Base-by-base conservation (phyloP, 176 grass and related monocot genomes). In the Alopecurus myosuroides region DNA sequence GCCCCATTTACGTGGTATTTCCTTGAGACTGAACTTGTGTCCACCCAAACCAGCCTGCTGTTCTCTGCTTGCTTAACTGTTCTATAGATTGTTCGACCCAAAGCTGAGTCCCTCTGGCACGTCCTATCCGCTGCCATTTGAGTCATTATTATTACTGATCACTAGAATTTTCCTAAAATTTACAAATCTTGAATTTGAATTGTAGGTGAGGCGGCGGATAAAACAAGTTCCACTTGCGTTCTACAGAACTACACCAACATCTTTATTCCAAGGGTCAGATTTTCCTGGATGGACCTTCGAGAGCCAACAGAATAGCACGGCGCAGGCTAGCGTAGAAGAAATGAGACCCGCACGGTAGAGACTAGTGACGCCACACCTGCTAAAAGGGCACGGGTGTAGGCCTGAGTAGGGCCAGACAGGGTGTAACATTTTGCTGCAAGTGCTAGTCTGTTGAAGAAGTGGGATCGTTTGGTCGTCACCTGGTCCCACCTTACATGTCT, bases 211-310 rank as follows among this genome's bases (percentile, higher is more conserved):
- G 35, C 82, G 91, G 37, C 82, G 96, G 75, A 92, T 98, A 95
- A 98, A 95, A 86, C 97, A 96, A 82, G 91, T 95, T 50, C 93
- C 96, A 28, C 88, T 98, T 84, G 97, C 96, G 77, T 98, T 95
- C 88, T 98, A 94, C 84, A 93, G 81, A 87, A 83, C 74, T 79
- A 92, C 91, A 20, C 93, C 97, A 58, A 85, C 61, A 49, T 89
- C 89, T 6, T 81, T 98, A 68, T 96, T 94, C 64, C 84, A 80
- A 50, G 86, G 83, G 41, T 85, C 97, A 22, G 97, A 94, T 84
- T 98, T 98, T 83, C 91, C 97, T 58, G 93, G 93, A 82, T 98
- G 93, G 97, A 91, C 80, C 63, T 94, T 92, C 12, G 75, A 68
- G 49, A 63, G 68, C 63, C 67, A 77, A 26, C 49, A 20, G 6